phyloP scores from a whole-genome alignment of 2,329 filamentous ascomycete genomes.

The Paraphaeosphaeria sporulosa region DNA sequence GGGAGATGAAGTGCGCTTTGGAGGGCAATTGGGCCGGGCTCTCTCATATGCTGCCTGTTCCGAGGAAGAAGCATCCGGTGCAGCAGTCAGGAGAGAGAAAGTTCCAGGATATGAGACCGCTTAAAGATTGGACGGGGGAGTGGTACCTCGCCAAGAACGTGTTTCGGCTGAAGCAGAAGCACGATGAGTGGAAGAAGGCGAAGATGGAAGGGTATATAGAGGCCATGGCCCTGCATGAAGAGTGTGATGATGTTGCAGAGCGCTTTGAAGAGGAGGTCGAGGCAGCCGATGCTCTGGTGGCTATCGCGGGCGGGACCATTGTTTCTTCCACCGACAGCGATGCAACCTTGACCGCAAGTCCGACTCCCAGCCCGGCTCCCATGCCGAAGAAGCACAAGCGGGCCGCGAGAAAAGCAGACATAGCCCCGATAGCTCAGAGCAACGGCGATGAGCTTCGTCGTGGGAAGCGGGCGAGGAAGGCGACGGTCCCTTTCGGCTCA shows the following conservation, averaged over 20 bases:
- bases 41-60: neutral
- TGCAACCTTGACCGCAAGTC: too few species aligned
- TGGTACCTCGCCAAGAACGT: neutral
- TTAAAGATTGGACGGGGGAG: neutral
- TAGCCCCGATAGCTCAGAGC: neutral
- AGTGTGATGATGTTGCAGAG: too few species aligned
- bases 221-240: neutral
- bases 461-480: neutral
- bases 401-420: neutral
- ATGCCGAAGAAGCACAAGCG: neutral
- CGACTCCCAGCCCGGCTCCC: too few species aligned
- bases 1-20: slow-evolving; percentile 9
- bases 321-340: too few species aligned
- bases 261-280: neutral
- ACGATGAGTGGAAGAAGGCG: neutral
- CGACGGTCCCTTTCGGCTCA: neutral
- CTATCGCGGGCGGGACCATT: too few species aligned
- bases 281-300: neutral
- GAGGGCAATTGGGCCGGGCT: neutral
- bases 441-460: neutral
- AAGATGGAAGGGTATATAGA: neutral
- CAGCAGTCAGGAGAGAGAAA: neutral
- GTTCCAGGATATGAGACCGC: neutral
- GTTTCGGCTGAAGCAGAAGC: neutral
- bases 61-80: neutral